A percentile compares a stretch with the other conserved stretches of the same genome.
phyloP scores from a whole-genome alignment of 2,329 filamentous ascomycete genomes.

The Plectosphaerella sp. region DNA sequence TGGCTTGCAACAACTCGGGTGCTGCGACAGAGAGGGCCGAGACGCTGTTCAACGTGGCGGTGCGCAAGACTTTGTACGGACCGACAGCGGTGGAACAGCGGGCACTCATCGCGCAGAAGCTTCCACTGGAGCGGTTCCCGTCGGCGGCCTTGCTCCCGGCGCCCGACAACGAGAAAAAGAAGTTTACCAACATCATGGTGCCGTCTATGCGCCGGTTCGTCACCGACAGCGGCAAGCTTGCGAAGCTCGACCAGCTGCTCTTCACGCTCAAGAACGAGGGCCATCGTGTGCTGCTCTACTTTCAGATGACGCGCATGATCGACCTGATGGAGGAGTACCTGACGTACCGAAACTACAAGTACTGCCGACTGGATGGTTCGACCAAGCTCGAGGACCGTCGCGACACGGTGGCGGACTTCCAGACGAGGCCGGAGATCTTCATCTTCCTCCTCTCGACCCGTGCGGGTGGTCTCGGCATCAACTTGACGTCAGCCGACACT shows the following conservation, averaged over 20 bases:
- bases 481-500: conserved; percentile 91
- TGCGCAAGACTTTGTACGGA: conserved; percentile 74
- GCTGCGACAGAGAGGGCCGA: conserved; percentile 63
- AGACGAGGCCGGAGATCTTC: conserved; percentile 90
- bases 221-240: conserved; percentile 94
- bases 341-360: conserved; percentile 98
- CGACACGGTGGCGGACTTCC: conserved; percentile 95
- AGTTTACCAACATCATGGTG: conserved; percentile 86
- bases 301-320: conserved; percentile 99
- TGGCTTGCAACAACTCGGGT: conserved; percentile 68
- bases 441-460: conserved; percentile 95
- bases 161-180: conserved; percentile 75
- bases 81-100: conserved; percentile 62
- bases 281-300: conserved; percentile 93
- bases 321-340: conserved; percentile 99
- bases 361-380: conserved; percentile 91
- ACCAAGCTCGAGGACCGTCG: conserved; percentile 96
- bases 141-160: conserved; percentile 63
- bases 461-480: conserved; percentile 96
- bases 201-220: conserved; percentile 98
- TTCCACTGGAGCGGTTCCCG: conserved; percentile 63
- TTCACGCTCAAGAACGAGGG: conserved; percentile 86
- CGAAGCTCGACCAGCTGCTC: conserved; percentile 81
- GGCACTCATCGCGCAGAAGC: conserved; percentile 67
- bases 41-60: conserved; percentile 70